These are phyloP conservation scores for Coniochaeta hoffmannii DNA, from an alignment of 2,329 filamentous ascomycete genomes.

Conservation along the genomic window DNA sequence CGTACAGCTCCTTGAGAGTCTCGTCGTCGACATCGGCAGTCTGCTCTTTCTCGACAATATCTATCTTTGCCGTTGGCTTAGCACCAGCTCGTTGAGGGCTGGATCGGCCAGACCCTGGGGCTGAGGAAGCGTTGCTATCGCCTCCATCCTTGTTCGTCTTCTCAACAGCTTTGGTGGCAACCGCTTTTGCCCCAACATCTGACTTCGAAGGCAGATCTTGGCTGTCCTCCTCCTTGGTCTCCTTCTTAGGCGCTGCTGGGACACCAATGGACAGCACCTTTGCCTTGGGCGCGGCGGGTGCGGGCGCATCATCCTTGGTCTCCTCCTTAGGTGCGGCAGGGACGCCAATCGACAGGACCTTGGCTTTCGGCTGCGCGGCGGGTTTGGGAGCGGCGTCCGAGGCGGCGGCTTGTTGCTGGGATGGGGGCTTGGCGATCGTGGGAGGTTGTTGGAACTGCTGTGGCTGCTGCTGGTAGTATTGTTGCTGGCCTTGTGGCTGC, in stretches of 20 bases:
- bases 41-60: conserved; percentile 79
- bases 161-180: conserved; percentile 78
- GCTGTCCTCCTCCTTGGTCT: conserved; percentile 39
- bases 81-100: conserved; percentile 62
- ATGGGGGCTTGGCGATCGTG: conserved; percentile 16
- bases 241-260: conserved; percentile 43
- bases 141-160: conserved; percentile 64
- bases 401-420: conserved; percentile 8
- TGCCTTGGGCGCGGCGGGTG: conserved; percentile 21
- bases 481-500: conserved; percentile 35
- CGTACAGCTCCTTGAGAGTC: conserved; percentile 89
- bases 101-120: conserved; percentile 75
- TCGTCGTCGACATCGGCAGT: conserved; percentile 62
- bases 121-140: conserved; percentile 70
- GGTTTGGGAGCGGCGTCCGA: conserved; percentile 45
- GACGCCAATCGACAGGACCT: conserved; percentile 70
- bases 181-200: conserved; percentile 74
- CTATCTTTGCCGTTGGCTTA: conserved; percentile 56
- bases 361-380: conserved; percentile 45
- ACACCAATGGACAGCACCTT: conserved; percentile 72
- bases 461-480: conserved; percentile 23
- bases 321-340: conserved; percentile 46
- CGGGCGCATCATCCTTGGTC: conserved; percentile 34
- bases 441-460: conserved; percentile 22
- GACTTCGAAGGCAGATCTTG: conserved; percentile 30